Evolutionary conservation across 73 alveolate genomes (phyloP).

Genomic region (Tetrahymena malaccensis): DNA sequence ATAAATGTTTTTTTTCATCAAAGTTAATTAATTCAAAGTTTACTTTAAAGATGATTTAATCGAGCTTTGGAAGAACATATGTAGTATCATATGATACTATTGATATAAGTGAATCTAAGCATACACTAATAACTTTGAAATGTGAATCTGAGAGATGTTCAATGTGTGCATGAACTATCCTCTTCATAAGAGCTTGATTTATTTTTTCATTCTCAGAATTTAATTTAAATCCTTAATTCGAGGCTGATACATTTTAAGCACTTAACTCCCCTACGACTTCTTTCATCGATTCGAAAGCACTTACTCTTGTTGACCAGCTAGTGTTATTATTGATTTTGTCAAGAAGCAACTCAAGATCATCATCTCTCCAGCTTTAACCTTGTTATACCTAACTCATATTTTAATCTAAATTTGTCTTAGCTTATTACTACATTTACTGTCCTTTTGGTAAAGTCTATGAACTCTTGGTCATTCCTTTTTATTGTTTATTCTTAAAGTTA

Average conservation of each 20-base stretch:
- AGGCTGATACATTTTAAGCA: background rate
- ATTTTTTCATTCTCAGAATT: background rate
- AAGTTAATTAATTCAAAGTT: background rate
- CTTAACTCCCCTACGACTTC: background rate
- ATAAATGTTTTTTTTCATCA: background rate
- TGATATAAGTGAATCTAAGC: background rate
- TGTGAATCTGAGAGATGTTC: background rate
- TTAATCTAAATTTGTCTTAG: background rate
- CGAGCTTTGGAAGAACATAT: background rate
- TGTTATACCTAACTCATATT: background rate
- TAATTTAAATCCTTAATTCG: background rate
- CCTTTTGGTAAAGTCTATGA: background rate
- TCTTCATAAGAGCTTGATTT: background rate
- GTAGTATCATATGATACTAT: background rate
- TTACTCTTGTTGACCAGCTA: background rate
- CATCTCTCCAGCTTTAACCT: background rate
- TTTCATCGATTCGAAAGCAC: background rate
- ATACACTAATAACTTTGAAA: background rate
- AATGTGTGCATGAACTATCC: background rate
- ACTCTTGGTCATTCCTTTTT: background rate
- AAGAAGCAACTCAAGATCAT: background rate
- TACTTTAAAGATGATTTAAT: background rate
- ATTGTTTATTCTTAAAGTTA: background rate
- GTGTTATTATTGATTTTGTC: background rate
- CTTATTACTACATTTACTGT: background rate